Conservation (phyloP, 345 rosid species). For the Leavenworthia alabamica region DNA sequence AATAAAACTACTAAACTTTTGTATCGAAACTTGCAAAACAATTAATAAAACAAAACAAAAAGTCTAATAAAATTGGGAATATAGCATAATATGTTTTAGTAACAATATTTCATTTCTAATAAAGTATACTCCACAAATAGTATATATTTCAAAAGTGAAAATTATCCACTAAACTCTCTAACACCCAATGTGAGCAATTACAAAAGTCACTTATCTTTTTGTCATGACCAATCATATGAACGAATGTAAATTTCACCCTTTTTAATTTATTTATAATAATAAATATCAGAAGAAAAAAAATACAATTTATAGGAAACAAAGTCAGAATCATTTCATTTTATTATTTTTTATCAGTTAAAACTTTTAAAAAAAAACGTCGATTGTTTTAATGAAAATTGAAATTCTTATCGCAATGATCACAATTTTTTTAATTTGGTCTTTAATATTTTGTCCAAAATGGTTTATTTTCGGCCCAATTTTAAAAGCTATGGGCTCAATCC, state of each 20-base stretch:
- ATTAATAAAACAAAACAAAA: no score
- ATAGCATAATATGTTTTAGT: background rate
- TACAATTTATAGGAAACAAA: background rate
- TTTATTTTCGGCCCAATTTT: background rate
- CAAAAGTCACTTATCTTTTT: slow-evolving; percentile 10
- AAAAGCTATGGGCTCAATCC: background rate
- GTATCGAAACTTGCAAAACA: no score
- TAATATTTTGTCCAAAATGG: background rate
- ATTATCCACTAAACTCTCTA: slow-evolving; percentile 6
- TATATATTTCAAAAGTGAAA: background rate
- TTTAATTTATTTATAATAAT: background rate
- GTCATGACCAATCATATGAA: slow-evolving; percentile 4
- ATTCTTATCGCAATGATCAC: background rate
- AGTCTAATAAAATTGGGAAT: no score
- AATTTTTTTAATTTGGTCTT: no score
- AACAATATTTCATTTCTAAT: background rate
- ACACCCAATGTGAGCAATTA: slow-evolving; percentile 7
- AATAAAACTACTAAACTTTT: no score
- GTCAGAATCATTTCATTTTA: background rate
- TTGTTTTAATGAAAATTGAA: no score
- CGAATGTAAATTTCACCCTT: background rate
- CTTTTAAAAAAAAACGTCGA: no score
- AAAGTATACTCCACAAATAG: background rate
- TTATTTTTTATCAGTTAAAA: background rate
- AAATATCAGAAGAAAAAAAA: background rate